These are phyloP conservation scores for Abortiporus biennis DNA, from an alignment of 1,284 basidiomycete genomes.

Conservation along the genomic window DNA sequence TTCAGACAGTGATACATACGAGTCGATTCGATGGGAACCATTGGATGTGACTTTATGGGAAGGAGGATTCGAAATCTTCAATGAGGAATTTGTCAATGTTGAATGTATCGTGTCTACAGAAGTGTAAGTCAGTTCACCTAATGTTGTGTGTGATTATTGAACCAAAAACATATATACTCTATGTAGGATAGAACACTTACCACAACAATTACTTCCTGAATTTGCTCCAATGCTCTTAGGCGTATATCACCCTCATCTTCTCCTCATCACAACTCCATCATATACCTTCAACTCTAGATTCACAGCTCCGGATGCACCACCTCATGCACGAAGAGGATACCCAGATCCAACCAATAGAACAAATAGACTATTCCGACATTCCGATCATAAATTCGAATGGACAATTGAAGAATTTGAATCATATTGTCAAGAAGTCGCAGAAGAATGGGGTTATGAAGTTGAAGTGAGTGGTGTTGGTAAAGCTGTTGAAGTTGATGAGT, in stretches of 20 bases:
- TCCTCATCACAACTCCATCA: constrained; percentile 88
- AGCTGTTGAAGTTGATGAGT: constrained; percentile 54
- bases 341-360: constrained; percentile 76
- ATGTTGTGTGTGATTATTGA: constrained; percentile 1
- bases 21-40: constrained; percentile 60
- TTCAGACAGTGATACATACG: constrained; percentile 12
- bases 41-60: constrained; percentile 74
- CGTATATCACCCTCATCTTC: constrained; percentile 71
- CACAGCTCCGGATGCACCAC: constrained; percentile 49
- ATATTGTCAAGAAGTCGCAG: constrained; percentile 64
- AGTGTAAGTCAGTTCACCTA: constrained; percentile 57
- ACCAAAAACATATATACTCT: constrained; percentile 1
- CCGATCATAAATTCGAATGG: constrained; percentile 94
- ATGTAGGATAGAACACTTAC: constrained; percentile 82
- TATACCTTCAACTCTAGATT: constrained; percentile 89
- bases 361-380: constrained; percentile 67
- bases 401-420: constrained; percentile 71
- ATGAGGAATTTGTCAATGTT: constrained; percentile 64
- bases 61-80: constrained; percentile 75
- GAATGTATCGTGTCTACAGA: constrained; percentile 87
- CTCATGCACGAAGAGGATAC: constrained; percentile 46
- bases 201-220: constrained; percentile 59
- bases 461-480: constrained; percentile 50
- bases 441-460: constrained; percentile 72
- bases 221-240: constrained; percentile 82